Evolutionary conservation across 352 stramenopile species (phyloP).

Genomic region (Aphanomyces astaci): DNA sequence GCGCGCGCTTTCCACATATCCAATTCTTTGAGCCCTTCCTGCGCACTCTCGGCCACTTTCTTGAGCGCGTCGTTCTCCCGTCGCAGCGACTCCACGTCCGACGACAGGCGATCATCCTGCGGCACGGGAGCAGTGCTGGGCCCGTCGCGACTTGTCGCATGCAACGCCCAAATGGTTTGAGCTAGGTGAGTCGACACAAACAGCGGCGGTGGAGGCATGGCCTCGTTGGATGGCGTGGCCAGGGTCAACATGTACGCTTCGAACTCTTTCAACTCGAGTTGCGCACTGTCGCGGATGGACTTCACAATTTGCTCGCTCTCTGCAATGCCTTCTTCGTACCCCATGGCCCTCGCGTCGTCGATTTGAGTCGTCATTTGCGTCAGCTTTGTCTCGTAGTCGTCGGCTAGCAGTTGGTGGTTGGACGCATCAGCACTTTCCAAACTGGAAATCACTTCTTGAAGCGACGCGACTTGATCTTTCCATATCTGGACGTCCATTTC

Average conservation of each 20-base stretch:
- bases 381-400: slow-evolving; percentile 70
- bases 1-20: slow-evolving; percentile 71
- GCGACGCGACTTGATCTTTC: slow-evolving; percentile 57
- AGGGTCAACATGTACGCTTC: background rate
- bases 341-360: slow-evolving; percentile 50
- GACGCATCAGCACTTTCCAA: slow-evolving; percentile 43
- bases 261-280: background rate
- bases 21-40: slow-evolving; percentile 46
- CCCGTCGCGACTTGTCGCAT: background rate
- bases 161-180: slow-evolving; percentile 10
- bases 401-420: slow-evolving; percentile 55
- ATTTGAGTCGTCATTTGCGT: slow-evolving; percentile 60
- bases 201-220: background rate
- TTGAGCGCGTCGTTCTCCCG: slow-evolving; percentile 25
- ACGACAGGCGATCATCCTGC: slow-evolving; percentile 21
- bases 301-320: slow-evolving; percentile 67
- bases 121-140: background rate
- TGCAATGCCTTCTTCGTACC: slow-evolving; percentile 66
- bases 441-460: slow-evolving; percentile 50
- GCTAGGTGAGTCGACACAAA: background rate
- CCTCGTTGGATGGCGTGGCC: background rate
- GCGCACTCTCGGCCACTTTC: background rate
- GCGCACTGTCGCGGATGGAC: slow-evolving; percentile 30
- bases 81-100: slow-evolving; percentile 30
- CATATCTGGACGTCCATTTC: slow-evolving; percentile 45